These are phyloP conservation scores for Salvia rosmarinus DNA, from an alignment of 257 asterid genomes.

Conservation along the genomic window DNA sequence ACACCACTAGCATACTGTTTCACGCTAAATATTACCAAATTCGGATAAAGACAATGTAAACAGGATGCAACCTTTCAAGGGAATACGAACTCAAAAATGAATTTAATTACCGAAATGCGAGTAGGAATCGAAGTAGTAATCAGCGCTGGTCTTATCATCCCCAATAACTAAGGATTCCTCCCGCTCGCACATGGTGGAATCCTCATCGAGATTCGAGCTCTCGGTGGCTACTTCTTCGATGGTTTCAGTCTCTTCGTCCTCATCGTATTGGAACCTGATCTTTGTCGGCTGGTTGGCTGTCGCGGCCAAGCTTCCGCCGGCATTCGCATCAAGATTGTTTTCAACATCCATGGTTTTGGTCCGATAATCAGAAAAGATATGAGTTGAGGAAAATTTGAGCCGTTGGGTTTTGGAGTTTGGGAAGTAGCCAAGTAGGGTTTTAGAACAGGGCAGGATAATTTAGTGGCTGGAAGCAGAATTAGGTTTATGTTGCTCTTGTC, in stretches of 20 bases:
- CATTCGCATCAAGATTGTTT: conserved; percentile 23
- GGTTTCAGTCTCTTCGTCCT: conserved; percentile 45
- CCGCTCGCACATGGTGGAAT: conserved; percentile 67
- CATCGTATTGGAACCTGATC: conserved; percentile 44
- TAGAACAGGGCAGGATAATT: conserved; percentile 12
- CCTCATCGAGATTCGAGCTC: conserved; percentile 68
- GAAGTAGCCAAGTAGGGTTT: conserved; percentile 42
- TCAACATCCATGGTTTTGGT: conserved; percentile 32
- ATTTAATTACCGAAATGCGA: conserved; percentile 76
- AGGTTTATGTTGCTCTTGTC: conserved; percentile 26
- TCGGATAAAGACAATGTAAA: too few relatives aligned
- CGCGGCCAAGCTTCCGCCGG: conserved; percentile 7
- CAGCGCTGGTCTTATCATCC: conserved; percentile 88
- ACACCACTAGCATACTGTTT: too few relatives aligned
- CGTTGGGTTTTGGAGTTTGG: not conserved
- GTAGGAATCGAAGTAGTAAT: conserved; percentile 94
- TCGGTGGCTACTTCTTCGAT: conserved; percentile 59
- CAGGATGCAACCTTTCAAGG: too few relatives aligned
- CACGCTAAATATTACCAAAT: too few relatives aligned
- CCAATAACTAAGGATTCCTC: conserved; percentile 47
- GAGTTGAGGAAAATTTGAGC: not conserved
- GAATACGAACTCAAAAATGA: not conserved
- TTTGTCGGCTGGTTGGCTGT: conserved; percentile 33
- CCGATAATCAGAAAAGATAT: not conserved
- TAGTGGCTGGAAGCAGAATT: conserved; percentile 34